Percentiles rank a stretch among this genome's conserved stretches.
Conservation (phyloP, 2,329 filamentous ascomycete genomes). For the Colletotrichum coccodes region DNA sequence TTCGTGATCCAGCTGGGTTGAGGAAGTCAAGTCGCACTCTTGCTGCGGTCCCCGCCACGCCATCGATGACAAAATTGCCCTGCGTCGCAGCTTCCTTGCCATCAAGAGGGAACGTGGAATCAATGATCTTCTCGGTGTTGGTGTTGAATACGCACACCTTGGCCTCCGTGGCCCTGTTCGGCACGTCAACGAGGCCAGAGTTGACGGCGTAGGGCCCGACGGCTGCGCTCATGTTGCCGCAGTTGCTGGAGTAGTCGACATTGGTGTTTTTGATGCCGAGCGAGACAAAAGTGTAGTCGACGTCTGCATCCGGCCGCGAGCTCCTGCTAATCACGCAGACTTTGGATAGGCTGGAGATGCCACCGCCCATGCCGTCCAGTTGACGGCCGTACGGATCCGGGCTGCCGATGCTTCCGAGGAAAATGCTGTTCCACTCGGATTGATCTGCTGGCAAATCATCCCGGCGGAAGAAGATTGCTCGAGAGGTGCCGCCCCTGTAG, state of each 20-base stretch:
- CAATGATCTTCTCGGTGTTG: slow-evolving; percentile 74
- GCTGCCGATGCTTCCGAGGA: slow-evolving; percentile 69
- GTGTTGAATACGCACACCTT: slow-evolving; percentile 75
- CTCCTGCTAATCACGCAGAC: slow-evolving; percentile 72
- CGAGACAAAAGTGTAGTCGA: slow-evolving; percentile 79
- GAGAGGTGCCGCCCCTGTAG: slow-evolving; percentile 77
- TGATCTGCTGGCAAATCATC: slow-evolving; percentile 60
- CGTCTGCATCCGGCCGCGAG: slow-evolving; percentile 59
- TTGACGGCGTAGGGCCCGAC: slow-evolving; percentile 75
- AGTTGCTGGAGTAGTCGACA: slow-evolving; percentile 77
- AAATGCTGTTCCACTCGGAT: slow-evolving; percentile 61
- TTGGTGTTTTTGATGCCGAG: slow-evolving; percentile 70
- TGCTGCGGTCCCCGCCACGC: slow-evolving; percentile 68
- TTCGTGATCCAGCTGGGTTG: slow-evolving; percentile 71
- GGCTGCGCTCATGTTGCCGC: slow-evolving; percentile 78
- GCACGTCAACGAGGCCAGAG: slow-evolving; percentile 52
- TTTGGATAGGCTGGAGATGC: slow-evolving; percentile 76
- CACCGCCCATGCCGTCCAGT: slow-evolving; percentile 77
- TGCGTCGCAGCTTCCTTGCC: slow-evolving; percentile 56
- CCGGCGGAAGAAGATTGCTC: slow-evolving; percentile 69
- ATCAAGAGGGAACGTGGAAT: slow-evolving; percentile 64
- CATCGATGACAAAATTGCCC: slow-evolving; percentile 71
- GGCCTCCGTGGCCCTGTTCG: slow-evolving; percentile 42
- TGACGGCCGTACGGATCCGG: slow-evolving; percentile 76
- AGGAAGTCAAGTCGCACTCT: slow-evolving; percentile 70